These are phyloP conservation scores for Roridomyces roridus DNA, from an alignment of 768 basidiomycete genomes.

Conservation along the genomic window DNA sequence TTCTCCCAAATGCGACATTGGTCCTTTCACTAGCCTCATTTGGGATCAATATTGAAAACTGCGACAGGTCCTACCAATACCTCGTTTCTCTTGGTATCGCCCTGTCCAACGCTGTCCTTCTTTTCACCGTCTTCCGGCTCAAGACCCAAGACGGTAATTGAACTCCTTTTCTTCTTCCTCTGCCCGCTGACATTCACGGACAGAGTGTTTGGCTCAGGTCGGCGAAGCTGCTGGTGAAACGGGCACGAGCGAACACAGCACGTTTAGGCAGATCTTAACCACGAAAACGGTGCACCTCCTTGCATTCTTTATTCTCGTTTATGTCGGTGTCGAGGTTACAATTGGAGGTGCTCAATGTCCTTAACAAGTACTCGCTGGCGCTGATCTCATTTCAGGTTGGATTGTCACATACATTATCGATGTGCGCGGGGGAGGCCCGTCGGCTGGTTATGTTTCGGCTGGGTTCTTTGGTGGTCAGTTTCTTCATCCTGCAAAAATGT, in stretches of 20 bases:
- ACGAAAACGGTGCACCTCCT: constrained; percentile 64
- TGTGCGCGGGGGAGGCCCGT: constrained; percentile 50
- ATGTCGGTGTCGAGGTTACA: constrained; percentile 74
- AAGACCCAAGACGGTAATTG: constrained; percentile 69
- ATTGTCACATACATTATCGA: constrained; percentile 66
- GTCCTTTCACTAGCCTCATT: constrained; percentile 86
- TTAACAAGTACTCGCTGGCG: too few relatives aligned
- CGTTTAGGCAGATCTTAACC: constrained; percentile 56
- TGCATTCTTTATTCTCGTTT: constrained; percentile 68
- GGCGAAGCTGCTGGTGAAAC: constrained; percentile 53
- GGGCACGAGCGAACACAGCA: constrained; percentile 42
- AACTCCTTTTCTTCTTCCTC: neutral
- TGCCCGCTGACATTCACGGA: neutral
- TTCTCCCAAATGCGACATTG: constrained; percentile 70
- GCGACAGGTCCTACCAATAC: constrained; percentile 77
- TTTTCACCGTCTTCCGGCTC: constrained; percentile 68
- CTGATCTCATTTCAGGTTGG: constrained; percentile 59
- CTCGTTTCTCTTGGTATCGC: constrained; percentile 74
- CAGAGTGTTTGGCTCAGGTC: constrained; percentile 61
- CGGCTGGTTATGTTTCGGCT: constrained; percentile 62
- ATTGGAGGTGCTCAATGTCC: constrained; percentile 44
- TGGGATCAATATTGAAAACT: too few relatives aligned
- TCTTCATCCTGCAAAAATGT: neutral
- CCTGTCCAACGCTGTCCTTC: constrained; percentile 54
- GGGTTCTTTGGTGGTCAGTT: constrained; percentile 60